A percentile compares a stretch with the other conserved stretches of the same genome.
These are phyloP conservation scores for Amauroascus niger DNA, from an alignment of 2,329 filamentous ascomycete species.

Conservation along the genomic window DNA sequence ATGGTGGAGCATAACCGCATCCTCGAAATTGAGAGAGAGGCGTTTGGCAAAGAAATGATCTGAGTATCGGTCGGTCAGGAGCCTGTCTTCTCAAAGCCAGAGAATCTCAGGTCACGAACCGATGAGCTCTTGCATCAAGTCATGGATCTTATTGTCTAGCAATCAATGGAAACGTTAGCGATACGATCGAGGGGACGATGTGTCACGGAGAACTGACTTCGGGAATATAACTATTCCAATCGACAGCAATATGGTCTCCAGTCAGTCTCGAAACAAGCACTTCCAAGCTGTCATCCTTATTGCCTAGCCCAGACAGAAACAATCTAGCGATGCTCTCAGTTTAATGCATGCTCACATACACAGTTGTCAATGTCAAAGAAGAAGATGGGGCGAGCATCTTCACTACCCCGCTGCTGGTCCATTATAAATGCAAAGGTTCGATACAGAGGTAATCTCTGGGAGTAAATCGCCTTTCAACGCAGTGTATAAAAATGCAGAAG, in stretches of 20 bases:
- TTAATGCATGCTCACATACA: conserved; percentile 37
- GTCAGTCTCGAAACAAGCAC: not conserved
- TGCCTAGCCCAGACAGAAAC: not conserved
- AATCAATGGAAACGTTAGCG: conserved; percentile 3
- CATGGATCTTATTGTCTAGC: conserved; percentile 66
- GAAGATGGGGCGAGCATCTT: conserved; percentile 46
- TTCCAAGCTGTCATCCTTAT: not conserved
- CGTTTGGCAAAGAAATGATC: conserved; percentile 57
- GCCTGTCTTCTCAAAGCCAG: not conserved
- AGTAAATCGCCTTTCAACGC: not conserved
- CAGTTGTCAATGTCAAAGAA: conserved; percentile 98
- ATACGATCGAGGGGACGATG: not conserved
- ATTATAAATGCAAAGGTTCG: not conserved
- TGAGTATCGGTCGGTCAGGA: conserved; percentile 19
- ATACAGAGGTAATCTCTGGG: not conserved
- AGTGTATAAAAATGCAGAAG: not conserved
- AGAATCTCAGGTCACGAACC: conserved; percentile 22
- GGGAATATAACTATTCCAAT: conserved; percentile 60
- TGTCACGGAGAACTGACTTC: conserved; percentile 50
- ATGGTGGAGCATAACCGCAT: conserved; percentile 75
- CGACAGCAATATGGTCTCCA: conserved; percentile 2
- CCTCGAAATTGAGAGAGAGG: conserved; percentile 61
- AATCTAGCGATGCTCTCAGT: not conserved
- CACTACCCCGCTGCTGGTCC: not conserved
- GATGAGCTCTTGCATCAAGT: conserved; percentile 81